Percentiles rank a stretch among this genome's conserved stretches.
These are phyloP conservation scores for Halenospora varia DNA, from an alignment of 495 filamentous ascomycete species.

Conservation along the genomic window DNA sequence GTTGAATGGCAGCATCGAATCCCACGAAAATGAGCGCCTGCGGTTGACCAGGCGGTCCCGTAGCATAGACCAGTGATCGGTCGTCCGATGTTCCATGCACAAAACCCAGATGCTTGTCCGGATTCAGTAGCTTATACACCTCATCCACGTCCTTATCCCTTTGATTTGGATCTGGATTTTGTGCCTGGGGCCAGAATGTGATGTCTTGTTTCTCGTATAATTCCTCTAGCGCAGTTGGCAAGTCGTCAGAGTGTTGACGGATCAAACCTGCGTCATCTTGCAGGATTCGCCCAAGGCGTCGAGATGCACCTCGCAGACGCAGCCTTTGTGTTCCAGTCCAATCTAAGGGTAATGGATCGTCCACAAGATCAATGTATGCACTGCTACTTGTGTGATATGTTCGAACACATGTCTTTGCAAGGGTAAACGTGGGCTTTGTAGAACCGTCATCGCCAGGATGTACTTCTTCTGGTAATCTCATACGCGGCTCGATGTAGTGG, in stretches of 20 bases:
- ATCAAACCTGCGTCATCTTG: constrained; percentile 13
- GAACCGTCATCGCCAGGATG: constrained; percentile 43
- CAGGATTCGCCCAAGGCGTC: constrained; percentile 35
- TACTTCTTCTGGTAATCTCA: constrained; percentile 31
- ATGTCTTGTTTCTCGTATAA: constrained; percentile 47
- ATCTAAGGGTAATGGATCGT: constrained; percentile 42
- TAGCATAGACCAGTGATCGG: constrained; percentile 55
- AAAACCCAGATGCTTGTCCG: constrained; percentile 40
- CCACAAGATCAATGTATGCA: constrained; percentile 65
- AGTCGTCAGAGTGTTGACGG: constrained; percentile 5
- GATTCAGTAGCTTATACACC: constrained; percentile 54
- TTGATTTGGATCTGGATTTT: constrained; percentile 34
- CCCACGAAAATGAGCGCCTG: constrained; percentile 55
- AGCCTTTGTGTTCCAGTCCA: constrained; percentile 41
- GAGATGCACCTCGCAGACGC: constrained; percentile 48
- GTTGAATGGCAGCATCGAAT: constrained; percentile 54
- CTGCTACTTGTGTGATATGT: constrained; percentile 53
- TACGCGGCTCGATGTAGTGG: constrained; percentile 33
- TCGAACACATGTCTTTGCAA: constrained; percentile 55
- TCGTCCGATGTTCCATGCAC: constrained; percentile 56
- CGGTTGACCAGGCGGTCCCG: constrained; percentile 34
- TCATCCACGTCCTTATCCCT: constrained; percentile 31
- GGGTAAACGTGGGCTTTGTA: constrained; percentile 41
- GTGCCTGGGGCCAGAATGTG: constrained; percentile 53
- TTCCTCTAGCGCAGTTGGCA: constrained; percentile 36